Conservation (phyloP, 371 early-diverging fungal genomes). For the Circinella minor region DNA sequence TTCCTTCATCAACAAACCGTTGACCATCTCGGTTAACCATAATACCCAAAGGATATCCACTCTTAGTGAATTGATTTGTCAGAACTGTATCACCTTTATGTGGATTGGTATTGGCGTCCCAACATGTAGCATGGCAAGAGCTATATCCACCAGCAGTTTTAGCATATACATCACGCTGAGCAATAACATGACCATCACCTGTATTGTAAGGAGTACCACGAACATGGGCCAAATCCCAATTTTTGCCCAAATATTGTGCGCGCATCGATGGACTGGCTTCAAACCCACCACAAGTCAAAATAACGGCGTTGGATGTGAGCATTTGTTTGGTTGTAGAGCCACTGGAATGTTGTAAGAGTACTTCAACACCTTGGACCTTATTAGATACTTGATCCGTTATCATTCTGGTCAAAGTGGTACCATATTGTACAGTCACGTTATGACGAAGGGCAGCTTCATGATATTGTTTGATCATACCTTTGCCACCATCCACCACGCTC, state of each 20-base stretch:
- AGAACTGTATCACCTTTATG: conserved; percentile 17
- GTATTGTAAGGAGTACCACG: conserved; percentile 31
- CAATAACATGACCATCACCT: conserved; percentile 23
- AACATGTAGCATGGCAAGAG: conserved; percentile 25
- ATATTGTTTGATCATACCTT: conserved; percentile 21
- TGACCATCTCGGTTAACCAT: conserved; percentile 24
- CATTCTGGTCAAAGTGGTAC: conserved; percentile 10
- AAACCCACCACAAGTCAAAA: conserved; percentile 26
- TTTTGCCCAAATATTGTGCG: conserved; percentile 26
- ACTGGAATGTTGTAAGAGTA: not conserved
- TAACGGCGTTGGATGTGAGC: conserved; percentile 10
- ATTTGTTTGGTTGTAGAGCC: not conserved
- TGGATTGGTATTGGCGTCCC: conserved; percentile 27
- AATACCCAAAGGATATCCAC: conserved; percentile 25
- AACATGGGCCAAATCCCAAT: conserved; percentile 26
- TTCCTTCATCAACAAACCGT: conserved; percentile 29
- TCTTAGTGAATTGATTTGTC: conserved; percentile 28
- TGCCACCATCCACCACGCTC: conserved; percentile 19
- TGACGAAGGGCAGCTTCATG: conserved; percentile 13
- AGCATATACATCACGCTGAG: conserved; percentile 20
- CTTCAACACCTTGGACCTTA: conserved; percentile 15
- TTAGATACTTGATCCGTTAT: not conserved
- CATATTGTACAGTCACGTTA: conserved; percentile 19
- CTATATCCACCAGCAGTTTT: conserved; percentile 20
- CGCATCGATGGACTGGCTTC: conserved; percentile 23